Conservation (phyloP, 257 asterid species). For the Ballota nigra region DNA sequence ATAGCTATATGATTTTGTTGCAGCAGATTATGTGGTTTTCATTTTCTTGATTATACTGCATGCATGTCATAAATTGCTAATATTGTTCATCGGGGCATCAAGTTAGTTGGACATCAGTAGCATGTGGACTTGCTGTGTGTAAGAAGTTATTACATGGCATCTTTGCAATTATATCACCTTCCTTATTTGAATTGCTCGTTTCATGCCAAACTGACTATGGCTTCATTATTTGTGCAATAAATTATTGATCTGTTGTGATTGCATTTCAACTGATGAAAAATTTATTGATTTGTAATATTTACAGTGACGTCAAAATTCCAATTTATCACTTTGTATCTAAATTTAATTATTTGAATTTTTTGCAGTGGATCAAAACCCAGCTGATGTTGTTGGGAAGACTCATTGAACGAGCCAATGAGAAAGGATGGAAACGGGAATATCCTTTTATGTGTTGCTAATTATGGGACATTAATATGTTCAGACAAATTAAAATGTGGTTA, state of each 20-base stretch:
- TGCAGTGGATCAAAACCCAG: conserved; percentile 73
- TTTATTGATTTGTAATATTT: not conserved
- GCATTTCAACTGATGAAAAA: not conserved
- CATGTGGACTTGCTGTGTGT: not conserved
- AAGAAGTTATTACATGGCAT: not conserved
- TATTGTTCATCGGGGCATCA: not conserved
- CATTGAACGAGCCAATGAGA: conserved; percentile 67
- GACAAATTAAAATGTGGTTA: not conserved
- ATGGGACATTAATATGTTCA: not conserved
- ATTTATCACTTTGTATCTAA: conserved; percentile 8
- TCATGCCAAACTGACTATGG: not conserved
- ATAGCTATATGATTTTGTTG: not conserved
- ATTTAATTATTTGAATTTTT: conserved; percentile 19
- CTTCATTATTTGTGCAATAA: not conserved
- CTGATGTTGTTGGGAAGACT: conserved; percentile 42
- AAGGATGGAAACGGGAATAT: conserved; percentile 87
- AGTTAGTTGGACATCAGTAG: not conserved
- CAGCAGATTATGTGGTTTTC: not conserved
- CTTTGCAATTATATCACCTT: not conserved
- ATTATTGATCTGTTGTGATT: not conserved
- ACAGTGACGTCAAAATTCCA: not conserved
- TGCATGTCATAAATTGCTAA: not conserved
- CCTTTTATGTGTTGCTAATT: conserved; percentile 46
- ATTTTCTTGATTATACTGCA: not conserved
- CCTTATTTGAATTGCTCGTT: not conserved